Conservation (phyloP, 2,329 filamentous ascomycete genomes). For the Coniochaeta pulveracea region DNA sequence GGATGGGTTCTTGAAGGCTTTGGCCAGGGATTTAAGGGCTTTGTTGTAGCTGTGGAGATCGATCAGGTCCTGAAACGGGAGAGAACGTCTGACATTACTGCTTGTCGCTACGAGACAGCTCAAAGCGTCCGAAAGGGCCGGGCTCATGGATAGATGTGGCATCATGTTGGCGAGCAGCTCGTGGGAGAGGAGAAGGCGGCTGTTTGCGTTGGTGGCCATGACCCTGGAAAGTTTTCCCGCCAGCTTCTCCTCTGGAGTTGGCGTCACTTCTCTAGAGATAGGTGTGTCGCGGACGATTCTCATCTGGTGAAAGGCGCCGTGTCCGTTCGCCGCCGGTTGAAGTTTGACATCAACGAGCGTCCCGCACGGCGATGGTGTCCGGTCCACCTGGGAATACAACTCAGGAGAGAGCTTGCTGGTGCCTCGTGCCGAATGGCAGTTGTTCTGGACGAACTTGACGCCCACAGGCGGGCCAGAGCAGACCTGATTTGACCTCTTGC, state of each 20-base stretch:
- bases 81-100: not conserved
- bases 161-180: not conserved
- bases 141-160: not conserved
- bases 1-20: not conserved
- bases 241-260: conserved; percentile 1
- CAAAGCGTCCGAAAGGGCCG: conserved; percentile 2
- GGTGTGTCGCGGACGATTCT: not conserved
- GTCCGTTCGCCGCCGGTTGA: not conserved
- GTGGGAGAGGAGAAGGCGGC: conserved; percentile 1
- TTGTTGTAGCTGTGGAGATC: conserved; percentile 2
- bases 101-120: conserved; percentile 2
- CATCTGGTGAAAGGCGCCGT: conserved; percentile 2
- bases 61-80: conserved; percentile 4
- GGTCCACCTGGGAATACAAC: not conserved
- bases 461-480: conserved; percentile 1
- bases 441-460: conserved; percentile 5
- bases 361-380: conserved; percentile 1
- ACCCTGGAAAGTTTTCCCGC: not conserved
- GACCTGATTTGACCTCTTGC: conserved; percentile 2
- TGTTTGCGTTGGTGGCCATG: not conserved
- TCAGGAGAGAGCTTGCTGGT: conserved; percentile 2
- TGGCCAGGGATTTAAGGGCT: conserved; percentile 1
- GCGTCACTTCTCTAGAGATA: not conserved
- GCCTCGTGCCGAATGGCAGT: conserved; percentile 3
- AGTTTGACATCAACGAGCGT: conserved; percentile 4